Evolutionary conservation across 768 basidiomycete species (phyloP), one percentile per base, ranked within the genome.

Genomic region (Sporobolomyces roseus): DNA sequence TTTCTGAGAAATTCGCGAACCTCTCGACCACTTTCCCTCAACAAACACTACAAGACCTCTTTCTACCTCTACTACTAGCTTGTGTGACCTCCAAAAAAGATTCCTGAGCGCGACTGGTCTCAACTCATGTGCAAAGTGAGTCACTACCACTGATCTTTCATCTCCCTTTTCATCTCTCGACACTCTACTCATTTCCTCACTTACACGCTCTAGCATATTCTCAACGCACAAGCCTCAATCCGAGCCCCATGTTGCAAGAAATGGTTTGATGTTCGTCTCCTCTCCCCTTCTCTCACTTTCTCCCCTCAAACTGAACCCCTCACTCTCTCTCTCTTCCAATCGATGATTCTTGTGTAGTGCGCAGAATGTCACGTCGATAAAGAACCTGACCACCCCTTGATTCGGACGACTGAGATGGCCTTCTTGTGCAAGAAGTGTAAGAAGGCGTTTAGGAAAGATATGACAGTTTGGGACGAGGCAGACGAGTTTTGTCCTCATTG

Each of bases 401-500:
- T 79, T 10, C 88, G 85, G 79, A 90, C 90, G 63, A 82, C 83
- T 48, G 96, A 99, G 80, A 90, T 91, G 89, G 79, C 80, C 8
- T 90, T 91, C 76, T 79, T 84, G 65, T 91, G 89, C 81, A 91
- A 91, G 78, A 91, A 91, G 79, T 91, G 90, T 81, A 90, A 89
- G 79, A 96, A 94, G 81, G 92, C 91, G 6, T 98, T 99, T 77
- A 81, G 93, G 72, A 98, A 99, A 81, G 92, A 97, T 79, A 93
- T 97, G 91, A 71, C 82, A 0, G 79, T 79, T 10, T 98, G 91
- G 76, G 94, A 98, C 75, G 94, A 99, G 78, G 92, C 91, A 76
- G 93, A 98, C 78, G 96, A 99, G 79, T 98, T 87, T 77, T 98
- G 96, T 46, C 96, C 94, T 0, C 89, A 96, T 79, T 97, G 96